Evolutionary conservation across 2,329 filamentous ascomycete species (phyloP), one percentile per base, ranked within the genome.

Genomic region (Trichoderma endophyticum): DNA sequence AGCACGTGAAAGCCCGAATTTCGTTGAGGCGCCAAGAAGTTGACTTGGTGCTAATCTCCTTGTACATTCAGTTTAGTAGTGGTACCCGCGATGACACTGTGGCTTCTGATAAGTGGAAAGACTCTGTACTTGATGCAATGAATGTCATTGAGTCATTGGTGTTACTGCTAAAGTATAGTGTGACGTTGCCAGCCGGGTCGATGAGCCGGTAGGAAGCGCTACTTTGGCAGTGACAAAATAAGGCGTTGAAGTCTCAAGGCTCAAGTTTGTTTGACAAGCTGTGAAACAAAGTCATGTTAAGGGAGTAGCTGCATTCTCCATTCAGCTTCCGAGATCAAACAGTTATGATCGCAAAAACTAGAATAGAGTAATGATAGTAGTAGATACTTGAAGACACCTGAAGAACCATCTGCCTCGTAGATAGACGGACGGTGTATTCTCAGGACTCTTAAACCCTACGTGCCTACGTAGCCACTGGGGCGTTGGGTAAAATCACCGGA

Each of bases 1-100:
- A 57, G 69, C 69, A 71, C 69, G 69, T 71, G 69, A 71, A 71
- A 71, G 69, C 32, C 48, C 54, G 61, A 61, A 70, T 6, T 63
- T 60, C 69, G 62, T 71, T 71, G 68, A 71, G 60, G 68, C 60
- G 43, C 60, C 39, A 67, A 54, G 65, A 21, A 39, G 28, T 26
- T 18, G 43, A 34, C 18, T 56, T 32, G 6, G 32, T 32, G 26
- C 21, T 30, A 67, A 67, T 67, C 48, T 36, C 63, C 28, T 12
- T 14, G 15, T 51, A 54, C 39, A 30, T 57, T 11, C 21, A 34
- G 65, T 57, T 26, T 60, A 26, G 65, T 69, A 60, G 28, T 2
- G 36, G 54, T 61, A 69, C 65, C 26, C 30, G 6, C 7, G 8
- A n/a, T 26, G 24, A 11, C 56, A 60, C 64, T 39, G 30, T 28